A percentile compares a stretch with the other conserved stretches of the same genome.
These are phyloP conservation scores for Oxyria digyna DNA, from an alignment of 148 eudicot species.

Conservation along the genomic window DNA sequence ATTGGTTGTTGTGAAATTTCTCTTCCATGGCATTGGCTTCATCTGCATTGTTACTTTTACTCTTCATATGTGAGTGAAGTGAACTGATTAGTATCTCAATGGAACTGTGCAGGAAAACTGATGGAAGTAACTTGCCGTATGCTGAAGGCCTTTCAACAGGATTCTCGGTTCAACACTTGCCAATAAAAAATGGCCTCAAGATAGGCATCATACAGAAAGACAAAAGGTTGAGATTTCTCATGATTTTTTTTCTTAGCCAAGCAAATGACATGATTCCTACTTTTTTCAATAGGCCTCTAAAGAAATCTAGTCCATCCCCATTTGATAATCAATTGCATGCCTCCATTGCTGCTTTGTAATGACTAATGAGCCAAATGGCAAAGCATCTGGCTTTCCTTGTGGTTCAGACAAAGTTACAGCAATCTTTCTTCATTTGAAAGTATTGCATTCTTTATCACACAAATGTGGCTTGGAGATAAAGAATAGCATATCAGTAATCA, in stretches of 20 bases:
- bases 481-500: neutral
- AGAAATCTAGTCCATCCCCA: neutral
- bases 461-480: neutral
- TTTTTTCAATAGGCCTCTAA: neutral
- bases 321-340: constrained; percentile 2
- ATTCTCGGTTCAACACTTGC: constrained; percentile 21
- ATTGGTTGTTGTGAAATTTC: neutral
- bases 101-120: constrained; percentile 23
- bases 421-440: neutral
- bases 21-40: neutral
- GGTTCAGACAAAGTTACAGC: neutral
- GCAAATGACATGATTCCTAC: neutral
- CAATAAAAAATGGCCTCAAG: constrained; percentile 18
- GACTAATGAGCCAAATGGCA: neutral
- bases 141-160: constrained; percentile 21
- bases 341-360: neutral
- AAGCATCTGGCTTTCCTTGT: constrained; percentile 2
- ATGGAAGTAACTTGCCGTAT: constrained; percentile 27
- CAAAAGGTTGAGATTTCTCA: constrained; percentile 23
- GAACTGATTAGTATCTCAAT: neutral
- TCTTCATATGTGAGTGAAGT: neutral
- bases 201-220: constrained; percentile 22
- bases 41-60: neutral
- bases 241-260: constrained; percentile 2
- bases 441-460: neutral